Base-by-base conservation (phyloP, 176 grass and related monocot species). In the Carex pumila region DNA sequence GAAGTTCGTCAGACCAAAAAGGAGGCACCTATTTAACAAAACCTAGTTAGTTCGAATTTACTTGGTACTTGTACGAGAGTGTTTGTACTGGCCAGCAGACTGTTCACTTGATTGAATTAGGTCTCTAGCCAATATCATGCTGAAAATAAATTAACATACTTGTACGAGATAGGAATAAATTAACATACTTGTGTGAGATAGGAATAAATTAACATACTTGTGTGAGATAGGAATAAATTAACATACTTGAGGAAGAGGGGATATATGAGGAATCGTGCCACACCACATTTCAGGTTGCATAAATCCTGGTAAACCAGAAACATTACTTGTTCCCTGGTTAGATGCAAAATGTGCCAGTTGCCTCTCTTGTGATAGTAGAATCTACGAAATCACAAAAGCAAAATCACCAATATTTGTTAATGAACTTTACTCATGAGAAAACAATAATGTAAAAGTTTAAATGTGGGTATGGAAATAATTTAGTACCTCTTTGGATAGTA, bases 401-500 rank as follows among this genome's bases (percentile, higher is more conserved):
- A 41, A 14, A 34, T 83, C 19, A 87, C 63, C 22, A 60, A 29
- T 47, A 62, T 55, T 55, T 54, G 22, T 31, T 7, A 55, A 75
- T 7, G 11, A 74, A 54, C 29, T 6, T 29, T 36, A 0, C 6
- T 78, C 13, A 7, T 34, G 73, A 78, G 14, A 78, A 78, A 57
- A 57, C 22, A 21, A 34, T 17, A 49, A 55, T 63, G 19, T 3
- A 72, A 82, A 83, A 77, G 12, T 83, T 17, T 52, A 21, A 84
- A 25, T 61, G 79, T 55, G 18, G 4, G 29, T 72, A 8, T 0
- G 18, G 41, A 61, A 81, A 62, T 49, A 2, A 80, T 82, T 79
- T 45, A 82, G 92, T 98, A 95, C 95, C 85, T 98, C 87, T 93
- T 93, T 95, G 11, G 88, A 91, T 13, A 98, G 83, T 81, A 95